These are phyloP conservation scores for Silene conica DNA, from an alignment of 148 eudicot species.

Conservation along the genomic window DNA sequence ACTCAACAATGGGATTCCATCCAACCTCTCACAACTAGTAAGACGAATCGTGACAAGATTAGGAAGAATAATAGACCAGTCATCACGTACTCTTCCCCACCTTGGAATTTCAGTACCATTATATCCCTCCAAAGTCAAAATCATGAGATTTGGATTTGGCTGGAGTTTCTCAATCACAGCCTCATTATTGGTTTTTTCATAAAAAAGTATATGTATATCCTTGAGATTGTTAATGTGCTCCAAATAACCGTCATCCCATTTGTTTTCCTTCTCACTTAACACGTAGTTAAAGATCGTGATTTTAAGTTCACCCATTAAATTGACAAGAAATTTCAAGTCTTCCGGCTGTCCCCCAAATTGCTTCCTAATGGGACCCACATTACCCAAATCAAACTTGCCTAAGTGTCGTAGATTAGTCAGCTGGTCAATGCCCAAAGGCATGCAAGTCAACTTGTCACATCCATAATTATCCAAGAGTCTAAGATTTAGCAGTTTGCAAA, in stretches of 20 bases:
- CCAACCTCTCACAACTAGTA: no score
- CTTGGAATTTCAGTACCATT: no score
- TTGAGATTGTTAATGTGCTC: background rate
- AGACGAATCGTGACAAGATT: no score
- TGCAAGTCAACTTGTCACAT: background rate
- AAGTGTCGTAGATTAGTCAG: background rate
- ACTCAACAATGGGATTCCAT: no score
- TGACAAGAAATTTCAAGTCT: background rate
- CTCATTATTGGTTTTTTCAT: background rate
- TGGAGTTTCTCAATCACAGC: slow-evolving; percentile 12
- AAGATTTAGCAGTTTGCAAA: background rate
- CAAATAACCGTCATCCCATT: background rate
- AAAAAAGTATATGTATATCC: background rate
- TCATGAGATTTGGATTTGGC: slow-evolving; percentile 10
- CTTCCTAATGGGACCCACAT: background rate
- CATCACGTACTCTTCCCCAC: no score
- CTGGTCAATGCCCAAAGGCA: background rate
- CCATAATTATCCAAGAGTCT: background rate
- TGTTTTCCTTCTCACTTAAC: background rate
- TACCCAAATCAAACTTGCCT: background rate
- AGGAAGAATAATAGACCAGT: no score
- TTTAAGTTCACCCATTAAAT: background rate
- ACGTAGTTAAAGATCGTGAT: no score
- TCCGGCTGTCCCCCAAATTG: background rate
- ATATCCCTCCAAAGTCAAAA: no score